These are phyloP conservation scores for Solanum sitiens DNA, from an alignment of 257 asterid genomes.

Conservation along the genomic window DNA sequence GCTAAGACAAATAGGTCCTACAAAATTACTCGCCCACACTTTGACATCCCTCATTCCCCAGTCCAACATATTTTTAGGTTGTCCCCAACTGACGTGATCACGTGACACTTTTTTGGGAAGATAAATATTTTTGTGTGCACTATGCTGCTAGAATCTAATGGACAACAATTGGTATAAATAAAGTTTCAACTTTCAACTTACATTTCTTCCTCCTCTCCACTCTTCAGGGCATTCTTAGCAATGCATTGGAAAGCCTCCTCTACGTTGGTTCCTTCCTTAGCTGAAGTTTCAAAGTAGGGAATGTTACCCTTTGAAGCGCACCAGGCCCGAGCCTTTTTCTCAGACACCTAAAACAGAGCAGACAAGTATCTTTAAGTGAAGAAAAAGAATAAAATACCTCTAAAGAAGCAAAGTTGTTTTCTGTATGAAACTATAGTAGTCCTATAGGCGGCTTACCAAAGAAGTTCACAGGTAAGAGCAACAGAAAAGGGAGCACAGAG, in stretches of 20 bases:
- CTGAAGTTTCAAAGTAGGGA: constrained; percentile 97
- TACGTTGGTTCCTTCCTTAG: constrained; percentile 92
- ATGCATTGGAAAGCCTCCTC: constrained; percentile 97
- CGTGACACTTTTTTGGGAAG: background rate
- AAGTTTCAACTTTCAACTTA: constrained; percentile 33
- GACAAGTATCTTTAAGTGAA: background rate
- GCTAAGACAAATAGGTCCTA: background rate
- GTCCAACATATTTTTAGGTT: background rate
- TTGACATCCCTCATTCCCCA: background rate
- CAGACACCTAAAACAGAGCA: constrained; percentile 57
- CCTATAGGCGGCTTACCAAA: background rate
- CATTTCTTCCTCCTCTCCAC: constrained; percentile 95
- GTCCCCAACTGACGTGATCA: background rate
- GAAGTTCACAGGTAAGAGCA: background rate
- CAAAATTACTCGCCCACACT: background rate
- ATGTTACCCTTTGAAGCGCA: constrained; percentile 95
- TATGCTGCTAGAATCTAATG: background rate
- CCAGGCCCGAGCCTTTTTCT: constrained; percentile 98
- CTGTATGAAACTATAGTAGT: background rate
- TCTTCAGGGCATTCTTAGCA: constrained; percentile 84
- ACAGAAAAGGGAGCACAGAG: background rate
- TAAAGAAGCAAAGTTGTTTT: background rate
- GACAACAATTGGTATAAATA: background rate
- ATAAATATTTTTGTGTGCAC: background rate
- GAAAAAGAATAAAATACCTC: background rate